Evolutionary conservation across 768 basidiomycete species (phyloP).

Genomic region (Pulveroboletus ravenelii): DNA sequence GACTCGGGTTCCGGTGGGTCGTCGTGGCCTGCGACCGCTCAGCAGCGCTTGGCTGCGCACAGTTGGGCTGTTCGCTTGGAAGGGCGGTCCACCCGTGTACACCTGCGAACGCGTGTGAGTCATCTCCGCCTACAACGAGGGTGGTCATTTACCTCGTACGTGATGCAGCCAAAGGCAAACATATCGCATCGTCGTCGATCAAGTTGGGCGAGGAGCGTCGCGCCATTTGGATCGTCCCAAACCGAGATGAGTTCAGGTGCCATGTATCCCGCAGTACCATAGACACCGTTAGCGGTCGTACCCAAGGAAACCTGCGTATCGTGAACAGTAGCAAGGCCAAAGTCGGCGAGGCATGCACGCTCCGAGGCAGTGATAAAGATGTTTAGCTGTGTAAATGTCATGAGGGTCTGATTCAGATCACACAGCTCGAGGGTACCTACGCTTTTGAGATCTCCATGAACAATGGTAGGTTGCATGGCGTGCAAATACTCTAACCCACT

Average conservation of each 20-base stretch:
- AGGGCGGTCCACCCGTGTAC: conserved; percentile 27
- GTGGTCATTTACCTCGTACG: conserved; percentile 29
- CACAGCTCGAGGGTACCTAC: conserved; percentile 22
- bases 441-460: conserved; percentile 42
- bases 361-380: conserved; percentile 24
- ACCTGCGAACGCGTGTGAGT: conserved; percentile 15
- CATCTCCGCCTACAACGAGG: neutral
- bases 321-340: conserved; percentile 22
- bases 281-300: conserved; percentile 12
- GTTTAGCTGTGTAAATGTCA: conserved; percentile 18
- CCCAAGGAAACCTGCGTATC: conserved; percentile 15
- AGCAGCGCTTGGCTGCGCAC: conserved; percentile 14
- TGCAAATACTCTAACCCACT: conserved; percentile 38
- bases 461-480: conserved; percentile 34
- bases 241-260: conserved; percentile 25
- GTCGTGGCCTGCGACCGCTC: conserved; percentile 14
- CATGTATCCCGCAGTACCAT: conserved; percentile 25
- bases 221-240: conserved; percentile 6
- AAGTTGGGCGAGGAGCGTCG: conserved; percentile 9
- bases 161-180: conserved; percentile 32
- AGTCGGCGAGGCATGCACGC: conserved; percentile 31
- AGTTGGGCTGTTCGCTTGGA: conserved; percentile 14
- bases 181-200: conserved; percentile 32
- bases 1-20: conserved; percentile 11
- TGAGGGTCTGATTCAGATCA: neutral